Base-by-base conservation (phyloP, 139 green algal genomes). In the Tetradesmus obliquus region DNA sequence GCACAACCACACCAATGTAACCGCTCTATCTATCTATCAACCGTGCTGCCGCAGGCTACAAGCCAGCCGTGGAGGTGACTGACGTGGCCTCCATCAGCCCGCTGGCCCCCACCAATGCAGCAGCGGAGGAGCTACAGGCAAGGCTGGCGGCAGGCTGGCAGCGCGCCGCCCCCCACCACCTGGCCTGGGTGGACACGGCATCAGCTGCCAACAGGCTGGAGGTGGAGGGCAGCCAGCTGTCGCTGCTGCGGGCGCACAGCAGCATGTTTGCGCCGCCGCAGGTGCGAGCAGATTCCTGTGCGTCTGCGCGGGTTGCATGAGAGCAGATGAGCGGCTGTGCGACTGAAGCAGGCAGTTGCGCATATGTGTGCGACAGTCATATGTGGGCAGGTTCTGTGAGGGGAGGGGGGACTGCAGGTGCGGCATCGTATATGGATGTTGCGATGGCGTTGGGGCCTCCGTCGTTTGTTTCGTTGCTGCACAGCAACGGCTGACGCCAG, bases 241-340 rank as follows among this genome's bases (percentile, higher is more conserved):
- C 8, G 4, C 51, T n/a, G 24, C 53, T 86, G 1, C 53, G 32
- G 54, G 81, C 15, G 2, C 60, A 71, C 53, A 86, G 4, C 22
- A 57, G 58, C 81, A 86, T 57, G 3, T 62, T 86, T 20, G 81
- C 81, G 9, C 81, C 81, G 58, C 17, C 81, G 71, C 81, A 86
- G 81, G 81, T 86, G 53, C 13, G 72, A 9, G 60, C 60, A 22
- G 60, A 45, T 45, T 45, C 32, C 32, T 45, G 32, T 45, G 32
- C 32, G 32, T 45, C 3, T 71, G 60, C 8, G 60, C 60, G 19
- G 2, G 60, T 13, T 71, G 60, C 60, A 15, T 71, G 60, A 66
- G 32, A 45, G 32, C 32, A 45, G 32, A 45, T 45, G 32, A 45
- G 32, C 32, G 32, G 32, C 32, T 45, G 32, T 45, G 32, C 32